Base-by-base conservation (phyloP, 2,329 filamentous ascomycete genomes). In the Paecilomyces variotii region DNA sequence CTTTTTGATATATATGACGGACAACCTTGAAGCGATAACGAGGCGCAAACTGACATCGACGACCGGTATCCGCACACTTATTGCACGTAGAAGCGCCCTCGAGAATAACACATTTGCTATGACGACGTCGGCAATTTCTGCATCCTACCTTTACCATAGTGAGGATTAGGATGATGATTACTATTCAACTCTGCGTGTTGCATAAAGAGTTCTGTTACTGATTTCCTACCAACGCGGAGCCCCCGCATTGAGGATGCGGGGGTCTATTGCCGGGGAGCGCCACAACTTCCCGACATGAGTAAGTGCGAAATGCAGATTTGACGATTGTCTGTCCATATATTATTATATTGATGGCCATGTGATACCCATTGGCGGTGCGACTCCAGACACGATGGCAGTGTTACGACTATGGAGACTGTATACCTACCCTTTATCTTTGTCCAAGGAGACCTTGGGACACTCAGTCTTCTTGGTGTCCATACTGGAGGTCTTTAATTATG, bases 331-430 rank as follows among this genome's bases (percentile, higher is more conserved):
- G 7, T 9, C 30, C 30, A 10, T 1, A 5, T 10, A 32, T 32
- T 10, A 2, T 32, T 9, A 19, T 19, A 19, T 19, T 1, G 49
- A 49, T 73, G 74, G 3, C 71, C 68, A 54, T 79, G 77, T n/a
- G 67, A 76, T 28, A 81, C 68, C 3, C 81, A 68, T 58, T 80
- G 77, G 3, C 78, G 74, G 5, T 79, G 79, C 0, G 76, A 79
- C 58, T 82, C 79, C 0, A 79, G 79, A 60, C 77, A 80, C 62
- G 77, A 76, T 0, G 74, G 70, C 1, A 82, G 72, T 3, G 81
- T 70, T 19, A 64, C 61, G 24, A 61, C 62, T 59, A 63, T 63
- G 10, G 61, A 64, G 19, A 64, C 60, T 2, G 61, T 61, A 32
- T 19, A 19, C 19, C 19, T 19, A 19, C 19, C 19, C 19, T 56